Percentiles rank a stretch among this genome's conserved stretches.
Evolutionary conservation across 257 asterid genomes (phyloP).

Genomic region (Verbena officinalis): DNA sequence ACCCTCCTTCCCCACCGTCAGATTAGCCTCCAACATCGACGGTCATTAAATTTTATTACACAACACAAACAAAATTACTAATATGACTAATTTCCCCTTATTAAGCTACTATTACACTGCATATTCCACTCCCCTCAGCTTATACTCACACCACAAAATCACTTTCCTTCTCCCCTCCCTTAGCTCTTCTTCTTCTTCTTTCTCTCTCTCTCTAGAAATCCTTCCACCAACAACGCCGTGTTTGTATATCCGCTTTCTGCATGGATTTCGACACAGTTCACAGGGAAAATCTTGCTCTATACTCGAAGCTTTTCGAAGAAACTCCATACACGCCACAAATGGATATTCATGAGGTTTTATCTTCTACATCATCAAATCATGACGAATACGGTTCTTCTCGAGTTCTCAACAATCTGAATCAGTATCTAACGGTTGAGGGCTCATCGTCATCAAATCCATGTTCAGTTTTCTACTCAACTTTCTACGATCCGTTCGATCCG

Average conservation of each 20-base stretch:
- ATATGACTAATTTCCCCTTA: too few relatives aligned
- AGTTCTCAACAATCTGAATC: constrained; percentile 31
- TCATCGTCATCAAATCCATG: not conserved
- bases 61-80: too few relatives aligned
- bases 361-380: constrained; percentile 18
- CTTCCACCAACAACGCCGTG: not conserved
- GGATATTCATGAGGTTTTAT: constrained; percentile 25
- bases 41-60: constrained; percentile 25
- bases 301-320: constrained; percentile 29
- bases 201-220: constrained; percentile 25
- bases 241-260: not conserved
- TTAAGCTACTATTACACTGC: constrained; percentile 27
- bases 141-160: constrained; percentile 5
- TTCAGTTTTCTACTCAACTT: constrained; percentile 19
- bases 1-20: constrained; percentile 28
- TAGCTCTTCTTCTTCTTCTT: too few relatives aligned
- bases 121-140: constrained; percentile 31
- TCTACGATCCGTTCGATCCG: constrained; percentile 51
- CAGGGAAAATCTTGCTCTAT: constrained; percentile 29
- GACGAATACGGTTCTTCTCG: not conserved
- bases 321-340: constrained; percentile 24
- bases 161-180: constrained; percentile 4
- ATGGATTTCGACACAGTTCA: constrained; percentile 43
- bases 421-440: constrained; percentile 22
- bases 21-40: constrained; percentile 32